Evolutionary conservation across 169 alveolate genomes (phyloP).

Genomic region (Eimeria necatrix): DNA sequence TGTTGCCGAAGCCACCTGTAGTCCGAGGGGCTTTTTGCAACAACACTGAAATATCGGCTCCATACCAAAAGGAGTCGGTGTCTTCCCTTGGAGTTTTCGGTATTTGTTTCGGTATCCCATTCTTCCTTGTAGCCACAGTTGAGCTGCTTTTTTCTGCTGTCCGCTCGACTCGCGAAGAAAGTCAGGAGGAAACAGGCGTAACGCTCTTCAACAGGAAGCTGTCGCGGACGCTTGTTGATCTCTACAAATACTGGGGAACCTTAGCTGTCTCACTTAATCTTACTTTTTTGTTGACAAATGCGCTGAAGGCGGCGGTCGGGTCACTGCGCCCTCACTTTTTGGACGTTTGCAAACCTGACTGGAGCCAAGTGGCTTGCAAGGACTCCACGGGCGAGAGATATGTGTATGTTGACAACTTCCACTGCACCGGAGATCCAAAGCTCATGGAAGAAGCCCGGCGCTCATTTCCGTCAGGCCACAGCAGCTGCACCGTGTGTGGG

Average conservation of each 20-base stretch:
- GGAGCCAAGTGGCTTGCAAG: constrained; percentile 23
- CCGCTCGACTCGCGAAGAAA: not conserved
- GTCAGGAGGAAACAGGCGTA: not conserved
- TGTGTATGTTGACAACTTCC: constrained; percentile 24
- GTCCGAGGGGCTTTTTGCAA: not conserved
- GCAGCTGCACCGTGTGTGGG: constrained; percentile 48
- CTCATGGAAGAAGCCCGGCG: constrained; percentile 59
- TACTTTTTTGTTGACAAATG: not conserved
- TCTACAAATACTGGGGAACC: not conserved
- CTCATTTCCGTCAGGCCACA: constrained; percentile 70
- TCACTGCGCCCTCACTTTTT: constrained; percentile 67
- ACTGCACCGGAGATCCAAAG: constrained; percentile 13
- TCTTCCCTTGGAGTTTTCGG: not conserved
- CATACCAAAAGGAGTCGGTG: not conserved
- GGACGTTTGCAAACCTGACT: constrained; percentile 61
- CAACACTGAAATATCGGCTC: not conserved
- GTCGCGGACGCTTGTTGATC: not conserved
- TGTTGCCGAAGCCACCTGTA: not conserved
- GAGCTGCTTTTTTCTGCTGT: not conserved
- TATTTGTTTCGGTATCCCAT: not conserved
- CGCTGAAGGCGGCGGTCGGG: constrained; percentile 27
- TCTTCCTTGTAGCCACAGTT: not conserved
- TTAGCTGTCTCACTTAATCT: not conserved
- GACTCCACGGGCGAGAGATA: constrained; percentile 25
- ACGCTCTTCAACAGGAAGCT: not conserved